Evolutionary conservation across 2,329 filamentous ascomycete species (phyloP), one percentile per base, ranked within the genome.

Genomic region (Botrytis fragariae): DNA sequence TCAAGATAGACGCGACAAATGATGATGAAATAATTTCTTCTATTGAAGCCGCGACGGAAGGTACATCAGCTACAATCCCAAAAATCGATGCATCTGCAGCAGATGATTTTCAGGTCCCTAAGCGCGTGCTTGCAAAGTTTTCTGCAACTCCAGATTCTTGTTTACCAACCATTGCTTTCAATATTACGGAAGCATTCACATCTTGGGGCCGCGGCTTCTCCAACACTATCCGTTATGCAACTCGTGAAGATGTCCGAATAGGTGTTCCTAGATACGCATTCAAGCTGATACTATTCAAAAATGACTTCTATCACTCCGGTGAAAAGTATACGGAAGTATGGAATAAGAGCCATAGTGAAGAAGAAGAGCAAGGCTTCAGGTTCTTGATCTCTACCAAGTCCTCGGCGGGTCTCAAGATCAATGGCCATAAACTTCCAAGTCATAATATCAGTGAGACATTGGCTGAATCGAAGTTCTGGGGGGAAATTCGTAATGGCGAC

Each of bases 361-460:
- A 84, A 67, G 78, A 82, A 25, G 76, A 84, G 67, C 78, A 82
- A 25, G 81, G 86, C 73, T 74, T 81, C 77, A 87, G 89, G 6
- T 92, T 94, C 75, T 91, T 89, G 80, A 90, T 98, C 69, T 91
- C 92, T 1, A 97, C 94, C 5, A 94, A 94, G 78, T 92, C 93
- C 6, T 91, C 90, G 10, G 85, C 86, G 42, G 93, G 93, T 32
- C 93, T 98, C 75, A 87, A 85, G 77, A 86, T 98, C 79, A 98
- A 98, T 78, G 90, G 88, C 42, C 86, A 88, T n/a, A 84, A 86
- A 59, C 83, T 98, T 37, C 84, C 82, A 2, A 88, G 89, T 3
- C 84, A 88, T 57, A 85, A 90, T 54, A 80, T 85, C 14, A 87
- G 87, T 74, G 85, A 88, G 73, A 85, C 87, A 4, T 83, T 84